These are phyloP conservation scores for Suillus occidentalis DNA, from an alignment of 768 basidiomycete genomes.

Conservation along the genomic window DNA sequence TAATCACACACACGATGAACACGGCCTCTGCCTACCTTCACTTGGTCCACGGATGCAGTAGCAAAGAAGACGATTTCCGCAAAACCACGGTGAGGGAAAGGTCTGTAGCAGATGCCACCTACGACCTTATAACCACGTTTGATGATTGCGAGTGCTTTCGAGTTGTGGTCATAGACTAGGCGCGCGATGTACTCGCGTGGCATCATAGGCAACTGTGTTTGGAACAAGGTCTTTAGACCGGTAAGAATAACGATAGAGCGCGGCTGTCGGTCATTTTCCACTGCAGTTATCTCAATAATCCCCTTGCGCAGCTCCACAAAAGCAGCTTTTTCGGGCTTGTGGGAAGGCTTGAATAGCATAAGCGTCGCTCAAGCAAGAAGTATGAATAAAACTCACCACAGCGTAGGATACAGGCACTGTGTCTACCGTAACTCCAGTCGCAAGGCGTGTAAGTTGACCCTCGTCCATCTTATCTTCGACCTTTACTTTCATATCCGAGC, in stretches of 20 bases:
- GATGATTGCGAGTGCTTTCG: constrained; percentile 91
- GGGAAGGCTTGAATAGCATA: constrained; percentile 42
- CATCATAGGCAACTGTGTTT: constrained; percentile 98
- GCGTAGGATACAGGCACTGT: constrained; percentile 47
- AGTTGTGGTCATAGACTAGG: constrained; percentile 89
- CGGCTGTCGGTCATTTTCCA: constrained; percentile 78
- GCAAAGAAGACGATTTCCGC: constrained; percentile 99
- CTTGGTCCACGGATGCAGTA: constrained; percentile 93
- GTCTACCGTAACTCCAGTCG: constrained; percentile 80
- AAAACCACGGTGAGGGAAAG: constrained; percentile 92
- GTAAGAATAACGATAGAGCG: constrained; percentile 84
- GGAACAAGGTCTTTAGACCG: constrained; percentile 95
- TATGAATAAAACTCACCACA: constrained; percentile 40
- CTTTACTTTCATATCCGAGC: constrained; percentile 56
- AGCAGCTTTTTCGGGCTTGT: constrained; percentile 74
- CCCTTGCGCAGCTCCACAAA: constrained; percentile 77
- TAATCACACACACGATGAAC: neutral
- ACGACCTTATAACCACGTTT: constrained; percentile 95
- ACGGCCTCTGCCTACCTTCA: constrained; percentile 64
- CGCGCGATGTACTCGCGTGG: constrained; percentile 97
- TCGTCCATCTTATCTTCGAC: constrained; percentile 82
- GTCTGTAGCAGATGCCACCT: constrained; percentile 95
- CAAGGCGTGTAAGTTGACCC: constrained; percentile 70
- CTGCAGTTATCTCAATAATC: constrained; percentile 80
- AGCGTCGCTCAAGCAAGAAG: neutral